These are phyloP conservation scores for Chaetomium strumarium DNA, from an alignment of 2,329 filamentous ascomycete genomes.

Conservation along the genomic window DNA sequence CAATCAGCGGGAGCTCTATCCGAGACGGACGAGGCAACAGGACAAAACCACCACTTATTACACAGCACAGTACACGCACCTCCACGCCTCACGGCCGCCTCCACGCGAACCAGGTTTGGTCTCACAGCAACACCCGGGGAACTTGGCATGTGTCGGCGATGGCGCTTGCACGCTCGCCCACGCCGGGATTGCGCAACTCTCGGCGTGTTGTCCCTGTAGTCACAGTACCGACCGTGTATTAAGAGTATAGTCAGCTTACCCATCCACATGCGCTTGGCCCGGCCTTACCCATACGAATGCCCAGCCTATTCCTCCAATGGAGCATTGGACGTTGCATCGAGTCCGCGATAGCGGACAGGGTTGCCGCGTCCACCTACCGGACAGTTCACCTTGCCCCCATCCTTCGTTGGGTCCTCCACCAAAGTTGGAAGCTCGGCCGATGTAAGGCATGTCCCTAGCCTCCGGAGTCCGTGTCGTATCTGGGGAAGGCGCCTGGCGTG, in stretches of 20 bases:
- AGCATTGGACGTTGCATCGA: slow-evolving; percentile 20
- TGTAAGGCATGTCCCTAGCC: too few species aligned
- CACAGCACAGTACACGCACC: too few species aligned
- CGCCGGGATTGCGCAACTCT: neutral
- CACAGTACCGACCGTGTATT: too few species aligned
- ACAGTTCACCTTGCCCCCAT: slow-evolving; percentile 10
- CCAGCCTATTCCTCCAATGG: slow-evolving; percentile 19
- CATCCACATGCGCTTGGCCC: slow-evolving; percentile 9
- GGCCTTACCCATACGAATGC: slow-evolving; percentile 3
- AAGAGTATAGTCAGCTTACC: neutral
- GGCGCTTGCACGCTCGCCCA: neutral
- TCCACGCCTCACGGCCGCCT: neutral
- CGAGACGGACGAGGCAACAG: slow-evolving; percentile 9
- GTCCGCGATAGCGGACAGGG: slow-evolving; percentile 22
- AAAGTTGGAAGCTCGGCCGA: slow-evolving; percentile 8
- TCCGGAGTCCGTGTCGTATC: neutral
- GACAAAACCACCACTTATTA: neutral
- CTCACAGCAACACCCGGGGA: neutral
- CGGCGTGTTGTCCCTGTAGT: neutral
- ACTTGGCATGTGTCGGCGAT: neutral
- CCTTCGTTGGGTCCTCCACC: slow-evolving; percentile 7
- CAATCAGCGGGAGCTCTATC: slow-evolving; percentile 20
- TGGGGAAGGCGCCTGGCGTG: neutral
- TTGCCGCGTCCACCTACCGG: slow-evolving; percentile 22
- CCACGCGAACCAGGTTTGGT: slow-evolving; percentile 2